These are phyloP conservation scores for Fragaria iinumae DNA, from an alignment of 306 rosid genomes.

Conservation along the genomic window DNA sequence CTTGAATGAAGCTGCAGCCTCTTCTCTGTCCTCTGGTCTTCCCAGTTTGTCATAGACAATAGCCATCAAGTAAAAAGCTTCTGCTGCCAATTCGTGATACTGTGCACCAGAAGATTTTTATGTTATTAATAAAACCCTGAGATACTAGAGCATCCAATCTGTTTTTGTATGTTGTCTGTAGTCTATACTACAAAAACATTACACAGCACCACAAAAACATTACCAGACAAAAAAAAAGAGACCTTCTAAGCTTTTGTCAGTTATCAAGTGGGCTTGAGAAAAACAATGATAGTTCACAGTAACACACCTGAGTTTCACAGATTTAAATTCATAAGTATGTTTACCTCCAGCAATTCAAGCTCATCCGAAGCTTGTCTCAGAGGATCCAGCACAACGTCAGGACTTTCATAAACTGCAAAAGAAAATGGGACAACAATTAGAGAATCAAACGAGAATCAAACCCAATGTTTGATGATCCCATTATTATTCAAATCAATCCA, in stretches of 20 bases:
- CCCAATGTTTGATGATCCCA: background rate
- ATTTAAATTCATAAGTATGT: constrained; percentile 21
- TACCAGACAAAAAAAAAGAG: background rate
- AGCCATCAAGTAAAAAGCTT: constrained; percentile 92
- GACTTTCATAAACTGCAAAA: constrained; percentile 49
- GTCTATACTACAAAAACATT: background rate
- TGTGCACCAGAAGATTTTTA: constrained; percentile 32
- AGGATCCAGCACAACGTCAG: constrained; percentile 65
- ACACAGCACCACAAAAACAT: background rate
- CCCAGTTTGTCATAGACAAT: constrained; percentile 76
- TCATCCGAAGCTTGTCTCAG: constrained; percentile 77
- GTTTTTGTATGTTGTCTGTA: background rate
- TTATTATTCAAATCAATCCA: background rate
- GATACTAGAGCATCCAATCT: background rate
- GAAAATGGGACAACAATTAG: constrained; percentile 16
- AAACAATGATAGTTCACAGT: background rate
- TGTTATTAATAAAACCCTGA: background rate
- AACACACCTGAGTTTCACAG: background rate
- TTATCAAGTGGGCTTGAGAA: background rate
- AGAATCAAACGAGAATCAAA: background rate
- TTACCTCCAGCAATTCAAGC: constrained; percentile 87
- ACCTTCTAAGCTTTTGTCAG: background rate
- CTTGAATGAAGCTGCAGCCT: constrained; percentile 73
- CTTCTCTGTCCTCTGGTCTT: constrained; percentile 67
- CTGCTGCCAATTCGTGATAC: constrained; percentile 93